phyloP scores from a whole-genome alignment of 805 yeast genomes.

The Wickerhamomyces sydowiorum region DNA sequence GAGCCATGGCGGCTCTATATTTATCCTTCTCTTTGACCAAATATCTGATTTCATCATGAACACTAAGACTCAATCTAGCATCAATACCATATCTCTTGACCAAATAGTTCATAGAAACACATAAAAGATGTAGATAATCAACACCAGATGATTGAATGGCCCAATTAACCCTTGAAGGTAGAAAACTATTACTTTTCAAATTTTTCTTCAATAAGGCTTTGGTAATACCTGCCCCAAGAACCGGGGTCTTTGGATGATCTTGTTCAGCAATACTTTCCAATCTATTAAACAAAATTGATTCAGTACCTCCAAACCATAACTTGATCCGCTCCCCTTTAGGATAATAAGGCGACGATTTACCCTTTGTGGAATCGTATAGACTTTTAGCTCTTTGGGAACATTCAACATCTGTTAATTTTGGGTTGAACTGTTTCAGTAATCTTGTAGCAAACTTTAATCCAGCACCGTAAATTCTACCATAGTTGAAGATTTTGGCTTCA shows the following conservation, averaged over 20 bases:
- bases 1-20: constrained; percentile 71
- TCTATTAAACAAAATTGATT: constrained; percentile 84
- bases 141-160: constrained; percentile 98
- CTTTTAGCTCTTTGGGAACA: constrained; percentile 60
- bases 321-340: constrained; percentile 22
- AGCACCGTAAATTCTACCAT: constrained; percentile 97
- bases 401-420: constrained; percentile 55
- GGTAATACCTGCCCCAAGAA: constrained; percentile 89
- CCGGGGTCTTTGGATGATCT: constrained; percentile 81
- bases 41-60: constrained; percentile 92
- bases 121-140: constrained; percentile 81
- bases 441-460: constrained; percentile 87
- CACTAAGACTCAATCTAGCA: constrained; percentile 79
- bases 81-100: constrained; percentile 55
- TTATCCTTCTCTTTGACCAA: constrained; percentile 68
- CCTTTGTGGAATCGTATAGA: constrained; percentile 81
- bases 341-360: constrained; percentile 35
- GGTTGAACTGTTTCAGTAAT: constrained; percentile 79
- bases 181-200: constrained; percentile 56
- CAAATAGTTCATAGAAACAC: constrained; percentile 84
- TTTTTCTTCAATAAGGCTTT: constrained; percentile 67
- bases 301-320: constrained; percentile 86
- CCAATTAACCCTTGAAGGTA: constrained; percentile 95
- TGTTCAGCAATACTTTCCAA: constrained; percentile 83
- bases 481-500: constrained; percentile 93